Conservation (phyloP, 1,284 basidiomycete genomes). For the Bondarzewia mesenterica region DNA sequence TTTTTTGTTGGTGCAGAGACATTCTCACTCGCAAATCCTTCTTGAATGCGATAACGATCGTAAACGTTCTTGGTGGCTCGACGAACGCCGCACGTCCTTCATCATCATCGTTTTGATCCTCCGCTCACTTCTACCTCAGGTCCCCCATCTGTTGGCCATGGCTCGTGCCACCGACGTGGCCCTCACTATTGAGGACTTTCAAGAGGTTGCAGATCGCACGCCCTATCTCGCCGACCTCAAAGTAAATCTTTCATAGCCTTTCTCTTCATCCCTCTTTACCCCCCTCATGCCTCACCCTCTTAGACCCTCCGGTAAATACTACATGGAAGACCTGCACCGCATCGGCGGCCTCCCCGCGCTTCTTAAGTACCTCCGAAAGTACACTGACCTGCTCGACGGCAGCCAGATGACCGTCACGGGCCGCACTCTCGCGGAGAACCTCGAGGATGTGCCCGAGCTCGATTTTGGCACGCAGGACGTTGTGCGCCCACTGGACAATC, state of each 20-base stretch:
- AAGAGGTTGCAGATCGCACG: slow-evolving; percentile 77
- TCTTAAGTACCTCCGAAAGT: slow-evolving; percentile 81
- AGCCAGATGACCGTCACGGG: slow-evolving; percentile 90
- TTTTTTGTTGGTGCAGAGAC: slow-evolving; percentile 59
- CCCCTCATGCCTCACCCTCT: background rate
- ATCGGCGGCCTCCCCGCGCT: slow-evolving; percentile 84
- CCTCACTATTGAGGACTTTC: slow-evolving; percentile 92
- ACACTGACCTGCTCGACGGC: slow-evolving; percentile 86
- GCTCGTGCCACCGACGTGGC: slow-evolving; percentile 85
- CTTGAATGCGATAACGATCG: slow-evolving; percentile 83
- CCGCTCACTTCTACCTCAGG: slow-evolving; percentile 31
- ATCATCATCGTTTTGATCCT: background rate
- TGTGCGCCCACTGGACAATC: slow-evolving; percentile 70
- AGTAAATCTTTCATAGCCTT: slow-evolving; percentile 33
- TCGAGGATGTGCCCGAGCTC: slow-evolving; percentile 73
- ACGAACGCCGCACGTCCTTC: slow-evolving; percentile 72
- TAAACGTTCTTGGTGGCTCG: slow-evolving; percentile 83
- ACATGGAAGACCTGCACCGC: slow-evolving; percentile 94
- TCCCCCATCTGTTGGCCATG: slow-evolving; percentile 91
- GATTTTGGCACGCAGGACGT: slow-evolving; percentile 80
- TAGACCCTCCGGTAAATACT: slow-evolving; percentile 90
- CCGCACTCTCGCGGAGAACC: slow-evolving; percentile 88
- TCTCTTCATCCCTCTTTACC: slow-evolving; percentile 6
- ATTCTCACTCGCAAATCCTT: slow-evolving; percentile 89
- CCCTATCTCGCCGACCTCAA: slow-evolving; percentile 94